Percentiles rank a stretch among this genome's conserved stretches.
Evolutionary conservation across 163 green algal species (phyloP).

Genomic region (Prototheca wickerhamii): DNA sequence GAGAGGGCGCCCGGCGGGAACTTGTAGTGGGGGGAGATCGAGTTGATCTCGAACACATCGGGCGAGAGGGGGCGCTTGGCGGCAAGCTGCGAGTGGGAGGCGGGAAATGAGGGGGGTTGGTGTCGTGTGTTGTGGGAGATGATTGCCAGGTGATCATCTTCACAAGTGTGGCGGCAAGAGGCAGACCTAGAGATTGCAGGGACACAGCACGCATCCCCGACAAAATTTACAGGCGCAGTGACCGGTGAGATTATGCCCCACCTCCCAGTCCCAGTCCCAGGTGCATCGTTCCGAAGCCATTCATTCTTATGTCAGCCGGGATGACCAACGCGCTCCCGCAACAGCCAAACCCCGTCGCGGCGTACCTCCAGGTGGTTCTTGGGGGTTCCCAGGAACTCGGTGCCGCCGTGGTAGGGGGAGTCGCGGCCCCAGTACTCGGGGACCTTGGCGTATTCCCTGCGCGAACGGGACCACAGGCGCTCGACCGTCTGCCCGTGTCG

Average conservation of each 20-base stretch:
- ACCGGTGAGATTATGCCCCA: too few species aligned
- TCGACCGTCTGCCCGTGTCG: too few species aligned
- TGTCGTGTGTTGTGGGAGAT: not conserved
- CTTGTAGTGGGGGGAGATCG: constrained; percentile 76
- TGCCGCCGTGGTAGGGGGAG: constrained; percentile 73
- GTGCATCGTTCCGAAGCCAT: not conserved
- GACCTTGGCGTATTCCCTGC: constrained; percentile 3
- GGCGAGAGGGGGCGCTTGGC: constrained; percentile 79
- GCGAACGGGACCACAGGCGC: not conserved
- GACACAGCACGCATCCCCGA: too few species aligned
- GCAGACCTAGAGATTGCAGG: too few species aligned
- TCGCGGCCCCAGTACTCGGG: constrained; percentile 40
- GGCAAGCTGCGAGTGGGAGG: constrained; percentile 43
- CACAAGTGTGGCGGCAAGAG: not conserved
- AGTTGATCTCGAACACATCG: constrained; percentile 78
- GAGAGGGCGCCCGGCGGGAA: constrained; percentile 72
- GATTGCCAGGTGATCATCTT: not conserved
- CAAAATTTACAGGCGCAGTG: too few species aligned
- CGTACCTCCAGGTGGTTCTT: constrained; percentile 69
- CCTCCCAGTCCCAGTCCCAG: too few species aligned
- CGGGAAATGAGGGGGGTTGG: not conserved
- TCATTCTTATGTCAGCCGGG: not conserved
- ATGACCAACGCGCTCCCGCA: not conserved
- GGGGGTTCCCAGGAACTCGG: constrained; percentile 83
- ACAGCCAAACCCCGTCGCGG: not conserved